Conservation (phyloP, 2,329 filamentous ascomycete genomes). For the Trichoderma harzianum region DNA sequence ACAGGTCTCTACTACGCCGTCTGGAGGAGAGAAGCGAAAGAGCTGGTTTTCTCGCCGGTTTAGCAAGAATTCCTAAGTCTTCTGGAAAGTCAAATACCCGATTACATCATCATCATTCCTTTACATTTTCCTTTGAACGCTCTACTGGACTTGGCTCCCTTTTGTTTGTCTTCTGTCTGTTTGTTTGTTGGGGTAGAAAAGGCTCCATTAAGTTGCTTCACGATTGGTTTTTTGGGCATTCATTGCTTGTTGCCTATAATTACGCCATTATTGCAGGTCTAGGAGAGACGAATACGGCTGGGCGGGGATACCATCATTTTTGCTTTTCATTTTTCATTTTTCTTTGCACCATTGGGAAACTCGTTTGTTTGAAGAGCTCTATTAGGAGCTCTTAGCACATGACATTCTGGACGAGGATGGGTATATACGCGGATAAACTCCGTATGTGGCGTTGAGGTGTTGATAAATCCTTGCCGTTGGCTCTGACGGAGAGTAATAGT, state of each 20-base stretch:
- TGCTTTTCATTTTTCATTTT: not conserved
- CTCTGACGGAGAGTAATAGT: slow-evolving; percentile 8
- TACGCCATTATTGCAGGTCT: not conserved
- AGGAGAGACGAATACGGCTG: not conserved
- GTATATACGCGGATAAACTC: slow-evolving; percentile 23
- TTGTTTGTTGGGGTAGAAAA: not conserved
- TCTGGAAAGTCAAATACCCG: not conserved
- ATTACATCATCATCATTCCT: not conserved
- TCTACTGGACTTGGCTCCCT: not conserved
- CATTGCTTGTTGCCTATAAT: slow-evolving; percentile 12
- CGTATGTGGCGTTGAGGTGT: slow-evolving; percentile 21
- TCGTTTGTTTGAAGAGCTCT: slow-evolving; percentile 12
- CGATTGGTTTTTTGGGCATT: not conserved
- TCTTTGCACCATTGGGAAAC: not conserved
- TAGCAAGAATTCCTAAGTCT: slow-evolving; percentile 52
- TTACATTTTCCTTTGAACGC: slow-evolving; percentile 9
- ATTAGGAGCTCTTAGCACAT: slow-evolving; percentile 12
- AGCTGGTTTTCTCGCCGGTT: slow-evolving; percentile 86
- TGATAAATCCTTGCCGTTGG: slow-evolving; percentile 14
- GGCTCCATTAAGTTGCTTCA: slow-evolving; percentile 5
- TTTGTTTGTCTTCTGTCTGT: not conserved
- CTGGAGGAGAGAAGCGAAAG: slow-evolving; percentile 67
- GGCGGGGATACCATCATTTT: slow-evolving; percentile 4
- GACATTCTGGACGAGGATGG: slow-evolving; percentile 14
- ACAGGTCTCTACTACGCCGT: slow-evolving; percentile 28